Base-by-base conservation (phyloP, 1,284 basidiomycete species). In the Sporisorium scitamineum region DNA sequence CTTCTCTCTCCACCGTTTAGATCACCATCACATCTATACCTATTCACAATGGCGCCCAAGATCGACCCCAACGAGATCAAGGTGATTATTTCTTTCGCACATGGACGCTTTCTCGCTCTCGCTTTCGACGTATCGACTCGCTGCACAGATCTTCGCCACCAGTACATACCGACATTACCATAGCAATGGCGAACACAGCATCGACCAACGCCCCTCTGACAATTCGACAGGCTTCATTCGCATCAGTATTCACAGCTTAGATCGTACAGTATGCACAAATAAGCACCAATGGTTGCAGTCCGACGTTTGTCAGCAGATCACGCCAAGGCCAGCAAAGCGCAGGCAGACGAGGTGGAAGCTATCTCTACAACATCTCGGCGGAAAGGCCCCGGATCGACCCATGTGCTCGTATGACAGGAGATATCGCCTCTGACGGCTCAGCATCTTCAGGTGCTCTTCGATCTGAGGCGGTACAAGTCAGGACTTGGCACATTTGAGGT, bases 11-110 rank as follows among this genome's bases (percentile, higher is more conserved):
- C 70, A 59, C 53, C 74, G 63, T 66, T 61, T 31, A 67, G 69
- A 74, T 70, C 64, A 69, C 64, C 70, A 70, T 71, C 62, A 52
- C 64, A 58, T 66, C 59, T 47, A 67, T 54, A 67, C 61, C 57
- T 68, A 58, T 62, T 69, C 63, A 77, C 79, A 70, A 84, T 83
- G 81, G 82, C 82, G 61, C 83, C 83, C 61, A 83, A 84, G 81
- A 84, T 87, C 79, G 93, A 95, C 90, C 94, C 94, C 80, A 93
- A 90, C 87, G 95, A 96, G 89, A 89, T 95, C 85, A 97, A 97
- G 89, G 76, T 80, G 53, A 65, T 69, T 79, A 68, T 64, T 54
- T 24, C 52, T 37, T 7, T 42, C 24, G 34, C 31, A 62, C 44
- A 41, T 20, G 22, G 18, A 48, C 37, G 45, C 45, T 50, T 34